A percentile compares a stretch with the other conserved stretches of the same genome.
phyloP scores from a whole-genome alignment of 208 protist genomes.

The Kentomonas sorsogonicus region DNA sequence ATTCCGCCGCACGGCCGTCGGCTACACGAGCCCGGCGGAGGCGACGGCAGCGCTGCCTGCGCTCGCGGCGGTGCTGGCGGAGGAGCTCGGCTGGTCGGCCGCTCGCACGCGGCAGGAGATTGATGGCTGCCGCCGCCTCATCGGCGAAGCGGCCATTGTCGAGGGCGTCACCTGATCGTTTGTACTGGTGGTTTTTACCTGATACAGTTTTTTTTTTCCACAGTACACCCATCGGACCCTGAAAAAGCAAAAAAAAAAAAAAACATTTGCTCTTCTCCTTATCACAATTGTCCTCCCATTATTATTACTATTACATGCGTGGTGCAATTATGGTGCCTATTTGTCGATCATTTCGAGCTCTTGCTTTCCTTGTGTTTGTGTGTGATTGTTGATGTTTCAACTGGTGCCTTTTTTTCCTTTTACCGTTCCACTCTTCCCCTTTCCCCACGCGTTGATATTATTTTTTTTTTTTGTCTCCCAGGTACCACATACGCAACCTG shows the following conservation, averaged over 20 bases:
- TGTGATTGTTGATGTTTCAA: conserved; percentile 7
- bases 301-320: too few relatives aligned
- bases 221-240: not conserved
- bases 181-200: conserved; percentile 4
- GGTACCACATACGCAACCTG: too few relatives aligned
- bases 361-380: not conserved
- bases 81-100: conserved; percentile 29
- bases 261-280: not conserved
- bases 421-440: not conserved
- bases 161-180: not conserved
- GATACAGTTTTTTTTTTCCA: conserved; percentile 4
- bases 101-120: conserved; percentile 35
- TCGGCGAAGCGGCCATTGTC: conserved; percentile 20
- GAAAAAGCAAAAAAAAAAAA: conserved; percentile 2
- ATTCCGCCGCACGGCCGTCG: conserved; percentile 53
- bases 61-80: conserved; percentile 36
- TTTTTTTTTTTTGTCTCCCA: too few relatives aligned
- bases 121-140: conserved; percentile 20
- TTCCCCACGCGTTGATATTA: too few relatives aligned
- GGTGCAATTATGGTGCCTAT: not conserved
- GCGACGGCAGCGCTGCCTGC: conserved; percentile 39
- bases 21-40: conserved; percentile 70
- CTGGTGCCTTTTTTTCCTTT: not conserved
- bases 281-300: too few relatives aligned
- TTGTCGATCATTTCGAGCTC: not conserved